phyloP scores from a whole-genome alignment of 768 basidiomycete genomes.

The Rhizopogon salebrosus region DNA sequence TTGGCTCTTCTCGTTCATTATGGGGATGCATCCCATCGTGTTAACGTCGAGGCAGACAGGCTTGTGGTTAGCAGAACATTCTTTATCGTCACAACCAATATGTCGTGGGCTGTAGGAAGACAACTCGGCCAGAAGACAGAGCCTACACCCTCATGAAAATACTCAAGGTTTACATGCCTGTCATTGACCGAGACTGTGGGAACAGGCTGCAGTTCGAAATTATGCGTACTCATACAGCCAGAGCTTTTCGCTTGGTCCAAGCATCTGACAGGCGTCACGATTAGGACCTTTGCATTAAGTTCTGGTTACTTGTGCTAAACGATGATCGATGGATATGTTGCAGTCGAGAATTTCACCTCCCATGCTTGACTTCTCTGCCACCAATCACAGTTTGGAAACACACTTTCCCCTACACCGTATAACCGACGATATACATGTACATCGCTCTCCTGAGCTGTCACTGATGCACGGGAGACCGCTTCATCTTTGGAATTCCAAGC shows the following conservation, averaged over 20 bases:
- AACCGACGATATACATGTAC: not conserved
- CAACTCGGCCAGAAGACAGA: conserved; percentile 19
- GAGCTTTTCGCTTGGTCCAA: conserved; percentile 5
- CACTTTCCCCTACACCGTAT: not conserved
- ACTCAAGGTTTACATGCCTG: conserved; percentile 15
- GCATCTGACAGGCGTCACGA: not conserved
- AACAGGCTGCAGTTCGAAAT: conserved; percentile 11
- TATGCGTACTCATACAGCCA: conserved; percentile 6
- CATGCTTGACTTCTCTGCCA: not conserved
- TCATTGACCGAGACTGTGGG: conserved; percentile 20
- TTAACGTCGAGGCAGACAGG: not conserved
- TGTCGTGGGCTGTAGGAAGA: conserved; percentile 17
- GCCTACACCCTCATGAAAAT: conserved; percentile 21
- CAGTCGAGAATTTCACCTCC: not conserved
- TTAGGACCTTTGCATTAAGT: not conserved
- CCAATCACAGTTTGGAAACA: not conserved
- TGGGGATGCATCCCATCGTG: conserved; percentile 1
- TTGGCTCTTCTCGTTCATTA: not conserved
- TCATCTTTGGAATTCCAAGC: not conserved
- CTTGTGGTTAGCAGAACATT: not conserved
- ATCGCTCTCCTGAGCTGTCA: not conserved
- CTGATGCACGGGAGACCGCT: not conserved
- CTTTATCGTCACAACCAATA: conserved; percentile 3
- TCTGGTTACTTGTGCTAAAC: not conserved
- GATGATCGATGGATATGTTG: not conserved